Evolutionary conservation across 352 stramenopile genomes (phyloP), one percentile per base, ranked within the genome.

Genomic region (Phytopythium kandeliae): DNA sequence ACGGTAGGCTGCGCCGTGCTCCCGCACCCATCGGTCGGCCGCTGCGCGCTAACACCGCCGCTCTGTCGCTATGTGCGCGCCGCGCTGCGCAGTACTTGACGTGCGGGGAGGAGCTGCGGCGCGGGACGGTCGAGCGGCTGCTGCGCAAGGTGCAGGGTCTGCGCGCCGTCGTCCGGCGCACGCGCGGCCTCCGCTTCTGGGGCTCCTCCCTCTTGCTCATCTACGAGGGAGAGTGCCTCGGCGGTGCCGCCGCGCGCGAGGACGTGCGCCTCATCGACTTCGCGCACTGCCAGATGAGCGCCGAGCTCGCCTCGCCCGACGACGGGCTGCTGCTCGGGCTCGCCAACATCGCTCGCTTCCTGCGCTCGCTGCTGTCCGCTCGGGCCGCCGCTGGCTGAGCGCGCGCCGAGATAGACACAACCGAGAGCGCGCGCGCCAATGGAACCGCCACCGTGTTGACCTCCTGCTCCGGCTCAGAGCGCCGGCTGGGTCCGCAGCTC

Each of bases 251-350:
- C 38, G 43, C 42, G 1, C 63, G 54, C 17, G 63, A 64, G 25
- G 75, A 86, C 52, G 69, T 88, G 34, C 74, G 77, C 35, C 60
- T 92, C 21, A 89, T 92, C 31, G 78, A 92, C 63, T 89, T 92
- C 60, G 80, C 78, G 33, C 79, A 92, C 42, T 82, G 80, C 51
- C 74, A 92, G 55, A 84, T 86, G 64, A 85, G 66, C 55, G 50
- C 66, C 28, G 55, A 48, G 17, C 60, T 88, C 15, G 64, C 62
- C 24, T 67, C 67, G 22, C 63, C 78, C 3, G 80, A 92, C 45
- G 69, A 87, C 38, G 75, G 80, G 17, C 65, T 89, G 43, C 53
- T 89, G 33, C 64, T 92, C 11, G 80, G 80, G 6, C 65, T 91
- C 30, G 50, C 55, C 15, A 91, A 91, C 51, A 69, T 91, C 25